Conservation (phyloP, 1,139 yeast genomes). For the Entelexis sorbosivorans region DNA sequence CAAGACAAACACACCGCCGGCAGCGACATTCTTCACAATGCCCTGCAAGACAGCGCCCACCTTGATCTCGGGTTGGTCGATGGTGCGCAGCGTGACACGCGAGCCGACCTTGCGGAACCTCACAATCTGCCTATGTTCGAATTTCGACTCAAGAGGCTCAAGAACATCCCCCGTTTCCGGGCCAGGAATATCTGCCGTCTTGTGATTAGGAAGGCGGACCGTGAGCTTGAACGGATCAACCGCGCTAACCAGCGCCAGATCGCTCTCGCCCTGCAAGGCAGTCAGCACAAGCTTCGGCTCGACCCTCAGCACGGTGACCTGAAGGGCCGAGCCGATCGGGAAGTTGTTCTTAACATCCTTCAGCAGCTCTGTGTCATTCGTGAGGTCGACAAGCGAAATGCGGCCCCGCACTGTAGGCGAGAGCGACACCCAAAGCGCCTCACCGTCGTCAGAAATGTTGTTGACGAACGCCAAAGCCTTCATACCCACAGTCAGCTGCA, state of each 20-base stretch:
- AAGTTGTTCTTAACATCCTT: conserved; percentile 6
- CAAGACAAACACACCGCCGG: conserved; percentile 69
- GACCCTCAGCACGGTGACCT: conserved; percentile 45
- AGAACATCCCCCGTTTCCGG: conserved; percentile 47
- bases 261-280: conserved; percentile 8
- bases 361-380: conserved; percentile 37
- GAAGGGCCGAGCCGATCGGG: conserved; percentile 46
- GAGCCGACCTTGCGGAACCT: conserved; percentile 48
- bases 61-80: conserved; percentile 25
- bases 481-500: conserved; percentile 35
- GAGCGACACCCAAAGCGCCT: conserved; percentile 56
- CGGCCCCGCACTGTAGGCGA: conserved; percentile 61
- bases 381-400: conserved; percentile 55
- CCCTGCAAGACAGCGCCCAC: conserved; percentile 67
- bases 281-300: conserved; percentile 31
- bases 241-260: conserved; percentile 39
- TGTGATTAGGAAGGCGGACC: conserved; percentile 33
- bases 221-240: conserved; percentile 53
- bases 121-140: conserved; percentile 46
- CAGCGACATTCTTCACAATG: conserved; percentile 60
- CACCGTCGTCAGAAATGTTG: conserved; percentile 36
- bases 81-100: conserved; percentile 53
- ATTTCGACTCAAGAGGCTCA: conserved; percentile 38
- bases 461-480: conserved; percentile 38
- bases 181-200: conserved; percentile 48